Base-by-base conservation (phyloP, 768 basidiomycete species). In the Xerocomus spinulosus region DNA sequence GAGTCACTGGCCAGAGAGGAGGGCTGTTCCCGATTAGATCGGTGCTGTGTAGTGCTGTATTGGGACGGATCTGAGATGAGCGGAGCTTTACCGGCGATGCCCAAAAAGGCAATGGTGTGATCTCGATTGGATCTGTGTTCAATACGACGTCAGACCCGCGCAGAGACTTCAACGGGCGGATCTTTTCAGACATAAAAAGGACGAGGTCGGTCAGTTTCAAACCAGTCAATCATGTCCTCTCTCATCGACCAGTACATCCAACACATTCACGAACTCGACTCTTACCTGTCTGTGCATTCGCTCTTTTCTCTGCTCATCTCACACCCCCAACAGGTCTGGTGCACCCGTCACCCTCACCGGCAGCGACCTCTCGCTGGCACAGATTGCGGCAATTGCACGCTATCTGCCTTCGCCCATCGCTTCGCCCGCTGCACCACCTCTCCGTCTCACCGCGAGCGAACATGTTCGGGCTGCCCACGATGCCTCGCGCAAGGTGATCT, bases 321-420 rank as follows among this genome's bases (percentile, higher is more conserved):
- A 28, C 10, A 58, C 44, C 44, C 18, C 21, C 14, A 29, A 3
- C 40, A 89, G 87, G 62, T 68, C 73, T 26, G 88, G 89, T 18
- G 75, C 74, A 39, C 66, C 80, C 8, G 75, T 92, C 47, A 58
- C 75, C 13, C 71, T 92, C 38, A 81, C 85, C 47, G 91, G 91
- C 7, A 73, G 84, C 50, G 76, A 67, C 13, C 77, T 93, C 28
- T 80, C 88, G 1, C 81, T 92, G 44, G 77, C 87, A 4, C 86
- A 85, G 43, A 81, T 93, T 12, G 75, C 83, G n/a, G 88, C 87
- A 9, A 74, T 82, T 6, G 81, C 91, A 0, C 79, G 89, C 41
- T 82, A 83, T 14, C 2, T 46, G 6, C 51, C 60, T 56, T 68
- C 73, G 14, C 72, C 81, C 3, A 54, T 72, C 35, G 63, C 43